Evolutionary conservation across 192 early-diverging fungal genomes (phyloP), one percentile per base, ranked within the genome.

Genomic region (Phlyctochytrium bullatum): DNA sequence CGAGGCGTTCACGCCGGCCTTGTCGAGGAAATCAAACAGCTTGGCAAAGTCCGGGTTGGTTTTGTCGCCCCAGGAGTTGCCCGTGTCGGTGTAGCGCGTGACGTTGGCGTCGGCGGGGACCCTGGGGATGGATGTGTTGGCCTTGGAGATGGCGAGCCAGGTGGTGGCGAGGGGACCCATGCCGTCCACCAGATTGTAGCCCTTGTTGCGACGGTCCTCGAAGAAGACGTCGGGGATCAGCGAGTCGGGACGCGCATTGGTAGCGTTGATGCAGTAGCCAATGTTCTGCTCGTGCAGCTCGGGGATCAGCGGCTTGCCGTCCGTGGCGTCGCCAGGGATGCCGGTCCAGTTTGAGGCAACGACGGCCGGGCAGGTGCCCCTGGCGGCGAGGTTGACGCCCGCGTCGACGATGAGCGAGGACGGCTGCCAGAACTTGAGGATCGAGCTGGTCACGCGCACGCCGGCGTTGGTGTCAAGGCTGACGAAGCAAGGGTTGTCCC

Each of bases 191-290:
- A 71, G 29, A n/a, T 24, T 52, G 69, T 70, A 71, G 1, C 70
- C 69, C 35, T 71, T 71, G 66, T 70, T 71, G 51, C 69, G 69
- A 31, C 66, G 66, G 33, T 71, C 66, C 3, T 71, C 69, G 24
- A 71, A 50, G 69, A 72, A 71, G 28, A 66, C 69, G 0, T 23
- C 17, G 30, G 33, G 20, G 16, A n/a, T 24, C 1, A 31, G 47
- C 33, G 70, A 52, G 3, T 28, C 23, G 20, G 69, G 71, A 35
- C 66, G 51, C 24, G 20, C 29, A 1, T n/a, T 70, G 3, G 69
- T 71, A 10, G 31, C 24, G 25, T 74, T 34, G n/a, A 54, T 57
- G 30, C 12, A 23, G 54, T 32, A 29, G 1, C 53, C 36, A 4
- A 71, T 14, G 54, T 71, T 71, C 12, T 52, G n/a, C 23, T 57